Evolutionary conservation across 495 filamentous ascomycete genomes (phyloP), one percentile per base, ranked within the genome.

Genomic region (Acidomyces sp.): DNA sequence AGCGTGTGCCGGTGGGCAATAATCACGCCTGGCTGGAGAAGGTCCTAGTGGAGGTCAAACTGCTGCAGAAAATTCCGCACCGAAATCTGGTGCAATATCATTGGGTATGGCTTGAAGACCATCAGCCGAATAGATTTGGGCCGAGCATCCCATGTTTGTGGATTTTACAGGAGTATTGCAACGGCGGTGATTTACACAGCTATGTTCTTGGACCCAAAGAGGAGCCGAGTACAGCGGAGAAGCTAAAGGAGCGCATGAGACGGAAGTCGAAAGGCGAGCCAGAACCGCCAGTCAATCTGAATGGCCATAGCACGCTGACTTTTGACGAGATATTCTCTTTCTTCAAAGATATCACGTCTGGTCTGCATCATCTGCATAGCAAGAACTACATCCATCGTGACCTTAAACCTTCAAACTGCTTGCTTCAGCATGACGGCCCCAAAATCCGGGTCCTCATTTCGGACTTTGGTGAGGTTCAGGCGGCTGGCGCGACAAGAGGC

Each of bases 81-180:
- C 79, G 85, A 46, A 96, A 97, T 55, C 64, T 97, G n/a, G 92
- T 97, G 1, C 90, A 85, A 0, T 97, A 97, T 57, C 79, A 87
- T 5, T 88, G 93, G 61, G 87, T 94, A 22, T 97, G 90, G 90
- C 71, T 97, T 15, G 88, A 97, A 58, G 78, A 94, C 56, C 75
- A 81, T 35, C 75, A 84, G 51, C 70, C 87, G 16, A 87, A 71
- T 46, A 65, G 17, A 25, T 97, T 96, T 54, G 82, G 85, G 3
- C 90, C 92, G 0, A 90, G 77, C 51, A 85, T 96, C 0, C 84
- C 86, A 5, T 95, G 87, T 51, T 86, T 86, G 13, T 97, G 93
- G 54, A 97, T 97, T 32, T 72, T 97, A 3, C 90, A 97, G 53
- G 85, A 97, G 55, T 96, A 93, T 51, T 97, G 90, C 66, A 94